phyloP scores from a whole-genome alignment of 768 basidiomycete species.

The Austroboletus eburneus region DNA sequence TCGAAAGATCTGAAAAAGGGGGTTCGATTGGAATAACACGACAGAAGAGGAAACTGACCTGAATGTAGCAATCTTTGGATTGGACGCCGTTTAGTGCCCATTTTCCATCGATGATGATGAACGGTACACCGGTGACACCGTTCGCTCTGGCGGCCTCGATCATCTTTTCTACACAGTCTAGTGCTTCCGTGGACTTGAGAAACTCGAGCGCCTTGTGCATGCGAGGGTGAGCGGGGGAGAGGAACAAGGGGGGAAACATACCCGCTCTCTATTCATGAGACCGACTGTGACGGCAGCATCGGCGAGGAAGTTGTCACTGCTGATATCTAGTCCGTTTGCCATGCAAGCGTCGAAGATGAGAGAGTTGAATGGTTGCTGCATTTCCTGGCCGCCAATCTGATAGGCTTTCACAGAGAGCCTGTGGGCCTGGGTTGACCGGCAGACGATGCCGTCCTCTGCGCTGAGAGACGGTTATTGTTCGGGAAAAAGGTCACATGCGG shows the following conservation, averaged over 20 bases:
- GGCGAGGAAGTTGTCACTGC: slow-evolving; percentile 33
- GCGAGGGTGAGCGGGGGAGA: background rate
- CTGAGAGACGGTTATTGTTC: slow-evolving; percentile 20
- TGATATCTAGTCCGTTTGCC: slow-evolving; percentile 38
- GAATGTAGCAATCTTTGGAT: slow-evolving; percentile 35
- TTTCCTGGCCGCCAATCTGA: slow-evolving; percentile 36
- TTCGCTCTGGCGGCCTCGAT: slow-evolving; percentile 37
- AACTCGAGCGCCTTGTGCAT: slow-evolving; percentile 37
- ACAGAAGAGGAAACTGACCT: slow-evolving; percentile 24
- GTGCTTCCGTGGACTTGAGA: slow-evolving; percentile 37
- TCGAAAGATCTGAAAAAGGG: slow-evolving; percentile 26
- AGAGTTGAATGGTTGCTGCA: slow-evolving; percentile 36
- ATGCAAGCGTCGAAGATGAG: slow-evolving; percentile 40
- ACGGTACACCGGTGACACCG: slow-evolving; percentile 51
- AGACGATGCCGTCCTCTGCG: slow-evolving; percentile 35
- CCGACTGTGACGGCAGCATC: slow-evolving; percentile 35
- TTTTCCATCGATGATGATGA: slow-evolving; percentile 43
- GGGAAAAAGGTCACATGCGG: too few relatives aligned
- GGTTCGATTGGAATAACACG: background rate
- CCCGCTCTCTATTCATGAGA: slow-evolving; percentile 38
- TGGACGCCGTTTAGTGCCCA: slow-evolving; percentile 47
- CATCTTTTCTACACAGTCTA: slow-evolving; percentile 38
- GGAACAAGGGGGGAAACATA: slow-evolving; percentile 11
- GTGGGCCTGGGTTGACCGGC: slow-evolving; percentile 40
- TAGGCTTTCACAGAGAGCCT: slow-evolving; percentile 43